Conservation (phyloP, 2,329 filamentous ascomycete species). For the Nigrograna mackinnonii region DNA sequence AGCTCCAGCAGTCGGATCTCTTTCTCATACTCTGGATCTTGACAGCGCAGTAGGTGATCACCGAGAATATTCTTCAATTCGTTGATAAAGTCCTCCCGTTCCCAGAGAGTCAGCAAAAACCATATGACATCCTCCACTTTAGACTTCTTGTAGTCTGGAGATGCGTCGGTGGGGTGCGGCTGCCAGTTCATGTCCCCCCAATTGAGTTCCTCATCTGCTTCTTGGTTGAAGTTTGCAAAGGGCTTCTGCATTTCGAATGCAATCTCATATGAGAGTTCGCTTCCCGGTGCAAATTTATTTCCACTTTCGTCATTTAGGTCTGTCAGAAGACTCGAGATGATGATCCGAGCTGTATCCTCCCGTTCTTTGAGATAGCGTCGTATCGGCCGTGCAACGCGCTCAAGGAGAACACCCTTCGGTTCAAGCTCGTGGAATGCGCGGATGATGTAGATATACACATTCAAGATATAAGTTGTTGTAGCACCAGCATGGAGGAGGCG, state of each 20-base stretch:
- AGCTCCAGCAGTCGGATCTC: slow-evolving; percentile 82
- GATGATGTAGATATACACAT: slow-evolving; percentile 79
- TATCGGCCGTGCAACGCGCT: slow-evolving; percentile 72
- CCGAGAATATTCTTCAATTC: slow-evolving; percentile 91
- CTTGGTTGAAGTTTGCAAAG: slow-evolving; percentile 56
- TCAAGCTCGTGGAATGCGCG: slow-evolving; percentile 76
- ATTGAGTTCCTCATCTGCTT: slow-evolving; percentile 68
- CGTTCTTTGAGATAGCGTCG: slow-evolving; percentile 76
- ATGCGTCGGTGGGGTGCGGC: slow-evolving; percentile 90
- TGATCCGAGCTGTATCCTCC: slow-evolving; percentile 77
- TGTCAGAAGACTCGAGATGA: slow-evolving; percentile 73
- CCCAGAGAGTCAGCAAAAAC: slow-evolving; percentile 84
- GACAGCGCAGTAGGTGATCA: slow-evolving; percentile 71
- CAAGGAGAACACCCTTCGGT: slow-evolving; percentile 75
- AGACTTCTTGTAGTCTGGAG: slow-evolving; percentile 84
- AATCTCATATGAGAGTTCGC: slow-evolving; percentile 70
- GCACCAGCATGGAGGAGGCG: slow-evolving; percentile 75
- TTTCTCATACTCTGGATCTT: slow-evolving; percentile 69
- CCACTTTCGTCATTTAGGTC: slow-evolving; percentile 55
- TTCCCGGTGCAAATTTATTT: slow-evolving; percentile 55
- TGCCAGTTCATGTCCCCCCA: slow-evolving; percentile 95
- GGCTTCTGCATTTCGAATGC: slow-evolving; percentile 68
- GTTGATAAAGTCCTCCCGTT: slow-evolving; percentile 92
- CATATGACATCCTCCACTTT: slow-evolving; percentile 91
- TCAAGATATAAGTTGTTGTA: slow-evolving; percentile 75